phyloP scores from a whole-genome alignment of 2,329 filamentous ascomycete genomes.

The Cercospora sesami region DNA sequence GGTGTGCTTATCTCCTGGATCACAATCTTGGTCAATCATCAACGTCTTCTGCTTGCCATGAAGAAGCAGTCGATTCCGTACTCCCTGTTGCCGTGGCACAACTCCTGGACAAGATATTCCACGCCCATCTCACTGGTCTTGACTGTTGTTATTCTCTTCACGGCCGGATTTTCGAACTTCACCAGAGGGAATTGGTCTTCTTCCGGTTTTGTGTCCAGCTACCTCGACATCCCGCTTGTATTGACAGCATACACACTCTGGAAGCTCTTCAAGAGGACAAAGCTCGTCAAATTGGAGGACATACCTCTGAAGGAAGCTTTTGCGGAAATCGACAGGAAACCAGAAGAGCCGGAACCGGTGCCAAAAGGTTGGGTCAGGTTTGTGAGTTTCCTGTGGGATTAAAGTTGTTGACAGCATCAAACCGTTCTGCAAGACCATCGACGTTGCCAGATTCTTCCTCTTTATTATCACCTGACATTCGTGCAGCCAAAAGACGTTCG shows the following conservation, averaged over 20 bases:
- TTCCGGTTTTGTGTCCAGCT: conserved; percentile 39
- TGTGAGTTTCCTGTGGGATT: conserved; percentile 31
- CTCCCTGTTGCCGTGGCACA: conserved; percentile 37
- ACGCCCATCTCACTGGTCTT: conserved; percentile 38
- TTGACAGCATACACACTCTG: conserved; percentile 29
- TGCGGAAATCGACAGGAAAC: conserved; percentile 27
- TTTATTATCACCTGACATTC: neutral
- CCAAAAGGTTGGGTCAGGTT: conserved; percentile 26
- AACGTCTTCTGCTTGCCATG: conserved; percentile 32
- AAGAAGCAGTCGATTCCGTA: conserved; percentile 31
- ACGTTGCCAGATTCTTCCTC: neutral
- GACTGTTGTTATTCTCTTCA: conserved; percentile 35
- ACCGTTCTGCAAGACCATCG: neutral
- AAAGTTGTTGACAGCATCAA: conserved; percentile 14
- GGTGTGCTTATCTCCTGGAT: conserved; percentile 65
- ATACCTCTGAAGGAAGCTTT: conserved; percentile 31
- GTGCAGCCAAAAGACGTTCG: conserved; percentile 2
- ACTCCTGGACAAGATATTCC: conserved; percentile 40
- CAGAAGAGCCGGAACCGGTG: conserved; percentile 24
- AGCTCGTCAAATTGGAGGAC: conserved; percentile 28
- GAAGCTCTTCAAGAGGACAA: conserved; percentile 32
- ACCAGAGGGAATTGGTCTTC: conserved; percentile 34
- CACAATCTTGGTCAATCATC: conserved; percentile 31
- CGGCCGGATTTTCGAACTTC: conserved; percentile 35
- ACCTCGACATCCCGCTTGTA: conserved; percentile 36